Base-by-base conservation (phyloP, 2,329 filamentous ascomycete genomes). In the Aspergillus candidus region DNA sequence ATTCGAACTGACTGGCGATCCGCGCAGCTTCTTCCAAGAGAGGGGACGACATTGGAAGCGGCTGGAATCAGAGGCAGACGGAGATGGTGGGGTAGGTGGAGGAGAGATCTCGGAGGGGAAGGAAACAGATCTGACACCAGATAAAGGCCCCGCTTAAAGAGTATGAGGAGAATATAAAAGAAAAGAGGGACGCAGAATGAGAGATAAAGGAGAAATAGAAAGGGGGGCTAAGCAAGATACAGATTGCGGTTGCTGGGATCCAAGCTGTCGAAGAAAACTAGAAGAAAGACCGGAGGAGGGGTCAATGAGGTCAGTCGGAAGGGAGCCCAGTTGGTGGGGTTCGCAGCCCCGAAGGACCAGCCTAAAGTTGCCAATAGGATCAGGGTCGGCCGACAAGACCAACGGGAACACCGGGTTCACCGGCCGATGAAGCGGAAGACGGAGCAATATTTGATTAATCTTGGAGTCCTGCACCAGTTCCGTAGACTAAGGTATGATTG, bases 1-100 rank as follows among this genome's bases (percentile, higher is more conserved):
- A 91, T 43, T 94, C 87, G 70, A 97, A 97, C 67, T 93, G 81
- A 56, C 79, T 79, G 58, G 87, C 86, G 60, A 96, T 81, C 61
- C 80, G 80, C 76, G 83, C 82, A 47, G 89, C 88, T 70, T 91
- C 86, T 50, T 82, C 77, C 53, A 78, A 66, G 48, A 83, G 50
- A 31, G 61, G 50, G 41, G 60, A 57, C 36, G 66, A 60, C 61
- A 65, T 64, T 27, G 22, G 22, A 27, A 7, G 22, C 22, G 22
- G 22, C 22, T 27, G 22, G 8, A 27, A 27, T 27, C 22, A 27
- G 22, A 27, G 22, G 22, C 22, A 10, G 22, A 27, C 22, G 22
- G 10, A 27, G 22, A 27, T 6, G 22, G 22, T 27, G 22, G 22
- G 22, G 22, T 27, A 27, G 8, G 10, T 11, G 15, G 33, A 13